Evolutionary conservation across 441 rosid genomes (phyloP), one percentile per base, ranked within the genome.

Genomic region (Hypseocharis bilobata): DNA sequence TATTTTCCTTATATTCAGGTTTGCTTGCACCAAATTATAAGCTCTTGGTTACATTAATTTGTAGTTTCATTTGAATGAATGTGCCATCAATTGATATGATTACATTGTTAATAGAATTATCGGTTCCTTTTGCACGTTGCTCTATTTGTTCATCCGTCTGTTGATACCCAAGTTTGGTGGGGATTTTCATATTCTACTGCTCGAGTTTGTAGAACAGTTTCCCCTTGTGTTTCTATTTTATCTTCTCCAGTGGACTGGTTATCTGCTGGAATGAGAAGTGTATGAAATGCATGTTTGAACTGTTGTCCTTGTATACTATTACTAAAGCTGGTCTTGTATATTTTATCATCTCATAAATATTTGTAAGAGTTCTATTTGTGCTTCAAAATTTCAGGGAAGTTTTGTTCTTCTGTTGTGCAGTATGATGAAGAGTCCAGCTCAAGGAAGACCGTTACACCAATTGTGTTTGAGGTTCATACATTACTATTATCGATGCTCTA

Each of bases 1-100:
- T 90, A 88, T 62, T 90, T 88, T 67, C 92, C 95, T 7, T 90
- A 88, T 66, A 81, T 90, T 65, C 92, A 88, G 95, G 94, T 87
- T 63, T 34, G 69, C 32, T 20, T 55, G 28, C 13, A 49, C 17
- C 61, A 30, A 20, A 44, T 20, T 14, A 57, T 22, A 19, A n/a
- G 14, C 23, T 28, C 19, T 65, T 63, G 17, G 20, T 40, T 40
- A 6, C 6, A 27, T 44, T 40, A 6, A 25, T 32, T 2, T 16
- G 55, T 11, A 16, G 30, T 20, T 55, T 42, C 16, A 19, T 58
- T 14, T 19, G 23, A 58, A 26, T 57, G 62, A 16, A 28, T 54
- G 59, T 22, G 30, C 11, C 14, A 14, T 26, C 60, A 26, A 3
- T 11, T 23, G 60, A 25, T 23, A 54, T 23, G 26, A 19, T 49